These are phyloP conservation scores for Epichloe typhina DNA, from an alignment of 2,329 filamentous ascomycete species.

Conservation along the genomic window DNA sequence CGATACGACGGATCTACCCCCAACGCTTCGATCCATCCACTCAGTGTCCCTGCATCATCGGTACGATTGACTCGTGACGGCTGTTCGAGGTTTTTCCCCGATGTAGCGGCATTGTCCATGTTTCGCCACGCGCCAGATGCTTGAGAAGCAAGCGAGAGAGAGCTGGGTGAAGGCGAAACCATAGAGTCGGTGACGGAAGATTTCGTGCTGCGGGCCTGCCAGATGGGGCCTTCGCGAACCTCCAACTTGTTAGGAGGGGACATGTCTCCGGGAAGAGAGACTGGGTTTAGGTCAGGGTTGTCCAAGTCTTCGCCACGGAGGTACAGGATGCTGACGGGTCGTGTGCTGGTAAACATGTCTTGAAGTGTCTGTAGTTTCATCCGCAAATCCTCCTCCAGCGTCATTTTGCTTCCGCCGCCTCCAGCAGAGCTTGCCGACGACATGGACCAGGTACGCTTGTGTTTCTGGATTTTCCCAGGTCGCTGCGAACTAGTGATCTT, in stretches of 20 bases:
- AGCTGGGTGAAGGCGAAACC: conserved; percentile 54
- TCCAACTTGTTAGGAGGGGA: conserved; percentile 44
- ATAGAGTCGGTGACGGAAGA: conserved; percentile 49
- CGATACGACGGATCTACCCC: conserved; percentile 81
- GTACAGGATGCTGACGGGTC: conserved; percentile 65
- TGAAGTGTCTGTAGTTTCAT: conserved; percentile 66
- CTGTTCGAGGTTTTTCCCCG: conserved; percentile 37
- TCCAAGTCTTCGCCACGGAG: conserved; percentile 65
- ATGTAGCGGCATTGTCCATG: conserved; percentile 35
- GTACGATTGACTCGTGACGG: conserved; percentile 38
- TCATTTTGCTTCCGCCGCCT: conserved; percentile 29
- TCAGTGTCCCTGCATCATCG: conserved; percentile 51
- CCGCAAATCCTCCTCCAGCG: conserved; percentile 62
- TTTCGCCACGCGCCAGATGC: conserved; percentile 42
- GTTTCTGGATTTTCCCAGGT: conserved; percentile 74
- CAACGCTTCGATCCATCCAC: conserved; percentile 79
- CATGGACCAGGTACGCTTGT: conserved; percentile 92
- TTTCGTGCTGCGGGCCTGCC: conserved; percentile 39
- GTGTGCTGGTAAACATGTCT: conserved; percentile 80
- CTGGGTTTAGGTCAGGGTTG: conserved; percentile 67
- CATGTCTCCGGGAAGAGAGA: conserved; percentile 56
- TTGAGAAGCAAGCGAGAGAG: conserved; percentile 48
- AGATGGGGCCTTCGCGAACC: conserved; percentile 31
- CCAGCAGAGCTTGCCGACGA: conserved; percentile 58
- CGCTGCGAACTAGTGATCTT: conserved; percentile 40